Conservation (phyloP, 108 stramenopile genomes). For the Cyclotella baltica region DNA sequence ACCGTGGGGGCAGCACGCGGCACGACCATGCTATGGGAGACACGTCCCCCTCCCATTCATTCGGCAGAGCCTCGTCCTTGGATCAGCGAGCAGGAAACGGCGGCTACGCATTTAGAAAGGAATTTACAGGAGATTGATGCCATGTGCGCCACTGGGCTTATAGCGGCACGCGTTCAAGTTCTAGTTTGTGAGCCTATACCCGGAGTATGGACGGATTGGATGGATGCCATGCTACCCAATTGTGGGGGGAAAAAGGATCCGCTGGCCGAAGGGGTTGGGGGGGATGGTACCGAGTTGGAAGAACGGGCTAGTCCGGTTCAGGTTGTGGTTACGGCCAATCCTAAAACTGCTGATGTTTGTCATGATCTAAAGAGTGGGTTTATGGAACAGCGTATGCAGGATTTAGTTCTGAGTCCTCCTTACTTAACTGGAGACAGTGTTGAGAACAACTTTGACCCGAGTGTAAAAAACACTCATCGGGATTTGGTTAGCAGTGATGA, state of each 20-base stretch:
- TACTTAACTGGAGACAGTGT: conserved; percentile 60
- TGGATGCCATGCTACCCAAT: conserved; percentile 76
- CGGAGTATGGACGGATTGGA: conserved; percentile 89
- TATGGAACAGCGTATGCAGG: conserved; percentile 88
- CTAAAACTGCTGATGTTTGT: conserved; percentile 82
- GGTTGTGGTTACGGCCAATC: conserved; percentile 83
- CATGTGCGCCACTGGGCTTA: conserved; percentile 85
- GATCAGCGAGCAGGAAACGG: conserved; percentile 88
- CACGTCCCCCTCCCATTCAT: conserved; percentile 64
- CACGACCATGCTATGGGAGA: conserved; percentile 90
- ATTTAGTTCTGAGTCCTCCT: conserved; percentile 81
- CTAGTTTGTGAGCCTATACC: conserved; percentile 89
- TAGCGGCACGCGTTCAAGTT: conserved; percentile 85
- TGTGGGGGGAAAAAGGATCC: conserved; percentile 80
- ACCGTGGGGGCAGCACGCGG: conserved; percentile 86
- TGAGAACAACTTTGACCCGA: conserved; percentile 51
- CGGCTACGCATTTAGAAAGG: conserved; percentile 81
- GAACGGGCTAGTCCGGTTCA: conserved; percentile 88
- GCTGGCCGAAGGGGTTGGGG: conserved; percentile 33
- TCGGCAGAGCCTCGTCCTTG: conserved; percentile 74
- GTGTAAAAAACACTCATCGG: conserved; percentile 79
- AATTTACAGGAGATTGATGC: conserved; percentile 86
- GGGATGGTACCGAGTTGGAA: conserved; percentile 59
- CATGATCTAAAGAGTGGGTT: conserved; percentile 89
- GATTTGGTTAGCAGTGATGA: conserved; percentile 88